Conservation (phyloP, 1,284 basidiomycete species). For the Trichosporon ovoides region DNA sequence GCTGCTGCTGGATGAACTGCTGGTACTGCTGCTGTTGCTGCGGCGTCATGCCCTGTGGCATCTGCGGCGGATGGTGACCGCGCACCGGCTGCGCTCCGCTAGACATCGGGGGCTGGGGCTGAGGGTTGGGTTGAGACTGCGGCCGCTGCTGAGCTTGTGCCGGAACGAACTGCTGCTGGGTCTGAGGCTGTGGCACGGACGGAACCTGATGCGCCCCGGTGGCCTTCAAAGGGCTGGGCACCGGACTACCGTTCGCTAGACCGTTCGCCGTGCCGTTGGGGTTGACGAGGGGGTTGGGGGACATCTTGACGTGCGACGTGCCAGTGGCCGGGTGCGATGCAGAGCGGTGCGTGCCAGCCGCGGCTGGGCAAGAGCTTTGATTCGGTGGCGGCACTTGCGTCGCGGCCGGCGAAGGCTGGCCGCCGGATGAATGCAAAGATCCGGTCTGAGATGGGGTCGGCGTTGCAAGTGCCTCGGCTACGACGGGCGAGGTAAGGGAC, state of each 20-base stretch:
- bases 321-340: background rate
- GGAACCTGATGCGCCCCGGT: background rate
- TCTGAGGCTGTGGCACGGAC: background rate
- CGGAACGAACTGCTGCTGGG: background rate
- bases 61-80: background rate
- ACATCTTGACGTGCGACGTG: background rate
- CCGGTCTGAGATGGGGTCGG: background rate
- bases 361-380: background rate
- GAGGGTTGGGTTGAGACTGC: background rate
- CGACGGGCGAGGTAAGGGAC: background rate
- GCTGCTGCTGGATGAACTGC: slow-evolving; percentile 1
- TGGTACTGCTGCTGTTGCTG: slow-evolving; percentile 7
- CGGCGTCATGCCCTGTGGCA: background rate
- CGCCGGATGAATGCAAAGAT: background rate
- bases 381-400: background rate
- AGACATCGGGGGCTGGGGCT: background rate
- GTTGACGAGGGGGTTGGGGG: background rate
- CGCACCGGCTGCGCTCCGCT: background rate
- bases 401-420: background rate
- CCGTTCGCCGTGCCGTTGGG: background rate
- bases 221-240: background rate
- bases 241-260: background rate
- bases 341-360: background rate
- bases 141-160: background rate
- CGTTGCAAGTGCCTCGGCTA: background rate